Base-by-base conservation (phyloP, 176 grass and related monocot species). In the Triticum timopheevii region DNA sequence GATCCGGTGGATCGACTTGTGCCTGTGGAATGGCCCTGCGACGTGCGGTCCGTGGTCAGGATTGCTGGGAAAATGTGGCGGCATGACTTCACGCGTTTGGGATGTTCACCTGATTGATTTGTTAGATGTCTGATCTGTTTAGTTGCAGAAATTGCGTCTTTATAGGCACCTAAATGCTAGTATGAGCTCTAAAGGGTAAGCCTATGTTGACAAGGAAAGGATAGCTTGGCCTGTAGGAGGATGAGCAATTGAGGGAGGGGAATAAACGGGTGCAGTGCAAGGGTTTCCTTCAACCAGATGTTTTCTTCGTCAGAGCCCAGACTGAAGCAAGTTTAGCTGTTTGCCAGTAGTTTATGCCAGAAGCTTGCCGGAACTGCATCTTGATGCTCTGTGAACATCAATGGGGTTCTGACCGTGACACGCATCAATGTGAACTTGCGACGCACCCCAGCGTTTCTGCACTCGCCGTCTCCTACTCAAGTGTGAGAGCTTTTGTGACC, bases 141-240 rank as follows among this genome's bases (percentile, higher is more conserved):
- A 54, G 50, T 84, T 77, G 47, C 28, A 6, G n/a, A 56, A 78
- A 65, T 22, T 1, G 0, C 38, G 10, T 70, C 70, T 67, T 85
- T 91, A 88, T 91, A 91, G 62, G 50, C 86, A 52, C 70, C n/a
- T 49, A 4, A 27, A 81, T 82, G 77, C 10, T 65, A 35, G 52
- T 5, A 88, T 30, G 74, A 72, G 35, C 0, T 83, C 4, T 33
- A 34, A 44, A 69, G 38, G 35, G 56, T 1, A 64, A 28, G 74
- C 30, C 28, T 82, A 88, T 10, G 12, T 19, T 58, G 73, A 17
- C 84, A 93, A 90, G 91, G 24, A 93, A 96, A 82, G 89, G 79
- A 96, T 93, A 88, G 78, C 92, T 86, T 96, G 84, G 12, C 62
- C 58, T 34, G 13, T 13, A 86, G 91, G 87, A 52, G 66, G 77